phyloP scores from a whole-genome alignment of 306 rosid species.

The Malus sieversii region DNA sequence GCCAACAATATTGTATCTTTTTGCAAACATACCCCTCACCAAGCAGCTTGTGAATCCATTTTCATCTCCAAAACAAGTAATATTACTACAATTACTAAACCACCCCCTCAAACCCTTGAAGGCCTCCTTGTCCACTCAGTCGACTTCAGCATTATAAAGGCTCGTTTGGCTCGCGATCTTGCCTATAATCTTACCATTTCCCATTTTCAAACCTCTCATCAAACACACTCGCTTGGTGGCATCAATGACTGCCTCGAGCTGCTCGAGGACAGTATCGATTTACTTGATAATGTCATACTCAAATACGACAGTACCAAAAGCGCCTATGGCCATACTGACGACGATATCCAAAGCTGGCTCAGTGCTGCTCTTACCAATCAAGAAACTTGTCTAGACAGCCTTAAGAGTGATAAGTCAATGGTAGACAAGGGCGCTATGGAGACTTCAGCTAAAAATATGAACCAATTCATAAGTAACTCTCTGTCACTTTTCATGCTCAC shows the following conservation, averaged over 20 bases:
- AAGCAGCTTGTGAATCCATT: constrained; percentile 15
- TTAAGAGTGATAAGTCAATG: not conserved
- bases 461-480: constrained; percentile 13
- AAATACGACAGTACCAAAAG: not conserved
- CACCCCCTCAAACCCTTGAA: not conserved
- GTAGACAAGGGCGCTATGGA: constrained; percentile 4
- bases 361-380: constrained; percentile 36
- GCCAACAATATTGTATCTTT: not conserved
- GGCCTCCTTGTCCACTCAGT: constrained; percentile 14
- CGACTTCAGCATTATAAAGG: constrained; percentile 7
- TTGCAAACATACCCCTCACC: constrained; percentile 19
- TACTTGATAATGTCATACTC: constrained; percentile 15
- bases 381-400: constrained; percentile 28
- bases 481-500: constrained; percentile 8
- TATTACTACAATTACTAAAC: not conserved
- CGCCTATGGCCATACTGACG: not conserved
- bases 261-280: constrained; percentile 23
- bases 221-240: not conserved
- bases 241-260: constrained; percentile 28
- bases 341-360: constrained; percentile 31
- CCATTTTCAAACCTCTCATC: not conserved
- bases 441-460: not conserved
- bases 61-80: not conserved
- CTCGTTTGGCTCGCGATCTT: constrained; percentile 15
- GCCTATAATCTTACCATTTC: constrained; percentile 12